Evolutionary conservation across 352 stramenopile species (phyloP).

Genomic region (Phytophthora fragariaefolia): DNA sequence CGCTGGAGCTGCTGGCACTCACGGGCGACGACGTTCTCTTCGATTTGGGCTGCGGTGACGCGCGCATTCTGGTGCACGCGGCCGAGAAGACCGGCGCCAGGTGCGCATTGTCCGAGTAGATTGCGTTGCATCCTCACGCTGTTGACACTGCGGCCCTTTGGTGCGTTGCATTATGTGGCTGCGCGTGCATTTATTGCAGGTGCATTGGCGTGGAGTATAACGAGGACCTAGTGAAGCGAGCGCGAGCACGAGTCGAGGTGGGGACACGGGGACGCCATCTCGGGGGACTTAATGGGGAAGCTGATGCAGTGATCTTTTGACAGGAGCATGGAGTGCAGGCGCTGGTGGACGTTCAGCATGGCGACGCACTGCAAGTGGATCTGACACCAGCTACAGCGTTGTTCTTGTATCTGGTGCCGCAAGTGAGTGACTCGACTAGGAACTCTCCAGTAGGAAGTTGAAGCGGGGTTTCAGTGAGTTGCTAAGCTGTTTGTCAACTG

Average conservation of each 20-base stretch:
- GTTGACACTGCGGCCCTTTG: no score
- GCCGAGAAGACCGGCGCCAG: slow-evolving; percentile 51
- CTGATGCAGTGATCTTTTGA: slow-evolving; percentile 14
- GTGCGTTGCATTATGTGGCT: slow-evolving; percentile 2
- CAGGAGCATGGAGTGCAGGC: slow-evolving; percentile 51
- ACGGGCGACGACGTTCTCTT: slow-evolving; percentile 63
- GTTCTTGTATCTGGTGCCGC: slow-evolving; percentile 85
- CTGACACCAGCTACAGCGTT: slow-evolving; percentile 67
- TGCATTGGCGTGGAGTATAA: slow-evolving; percentile 86
- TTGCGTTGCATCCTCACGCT: no score
- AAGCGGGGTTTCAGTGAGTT: slow-evolving; percentile 8
- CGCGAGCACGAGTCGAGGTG: slow-evolving; percentile 52
- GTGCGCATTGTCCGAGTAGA: slow-evolving; percentile 26
- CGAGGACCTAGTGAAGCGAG: slow-evolving; percentile 57
- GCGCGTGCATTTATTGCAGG: slow-evolving; percentile 33
- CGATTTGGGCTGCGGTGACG: slow-evolving; percentile 83
- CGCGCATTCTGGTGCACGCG: slow-evolving; percentile 70
- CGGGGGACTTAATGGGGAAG: background rate
- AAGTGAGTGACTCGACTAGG: slow-evolving; percentile 55
- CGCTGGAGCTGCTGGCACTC: slow-evolving; percentile 72
- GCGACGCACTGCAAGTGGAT: slow-evolving; percentile 66
- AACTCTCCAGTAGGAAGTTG: slow-evolving; percentile 7
- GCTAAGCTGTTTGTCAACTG: slow-evolving; percentile 3
- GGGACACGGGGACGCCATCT: slow-evolving; percentile 9
- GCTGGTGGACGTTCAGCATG: slow-evolving; percentile 66